phyloP scores from a whole-genome alignment of 2,329 filamentous ascomycete genomes.

The Decorospora gaudefroyi region DNA sequence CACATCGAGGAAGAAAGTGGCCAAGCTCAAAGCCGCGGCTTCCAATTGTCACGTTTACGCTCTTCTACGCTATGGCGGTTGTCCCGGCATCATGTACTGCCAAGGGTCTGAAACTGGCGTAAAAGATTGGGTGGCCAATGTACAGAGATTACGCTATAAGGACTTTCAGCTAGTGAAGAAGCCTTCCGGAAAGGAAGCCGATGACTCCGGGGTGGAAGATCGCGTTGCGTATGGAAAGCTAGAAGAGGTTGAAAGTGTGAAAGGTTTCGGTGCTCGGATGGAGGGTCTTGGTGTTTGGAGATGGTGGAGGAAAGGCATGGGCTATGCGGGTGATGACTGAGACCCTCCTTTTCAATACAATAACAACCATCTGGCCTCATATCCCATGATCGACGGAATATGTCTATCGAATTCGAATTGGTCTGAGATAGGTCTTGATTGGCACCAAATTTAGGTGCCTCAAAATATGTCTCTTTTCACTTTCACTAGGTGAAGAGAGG shows the following conservation, averaged over 20 bases:
- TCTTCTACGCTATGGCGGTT: constrained; percentile 68
- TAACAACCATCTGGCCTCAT: no score
- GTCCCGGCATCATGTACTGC: constrained; percentile 79
- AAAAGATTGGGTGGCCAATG: constrained; percentile 65
- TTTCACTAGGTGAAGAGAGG: no score
- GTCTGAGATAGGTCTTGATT: no score
- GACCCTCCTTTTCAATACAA: no score
- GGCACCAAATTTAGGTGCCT: no score
- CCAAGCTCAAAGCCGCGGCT: constrained; percentile 66
- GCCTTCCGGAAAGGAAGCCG: constrained; percentile 49
- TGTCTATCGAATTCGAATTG: no score
- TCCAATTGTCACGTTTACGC: constrained; percentile 64
- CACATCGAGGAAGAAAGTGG: constrained; percentile 75
- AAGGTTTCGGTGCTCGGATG: constrained; percentile 68
- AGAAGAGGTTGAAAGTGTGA: constrained; percentile 65
- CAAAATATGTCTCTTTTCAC: no score
- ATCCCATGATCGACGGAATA: no score
- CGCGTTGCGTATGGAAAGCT: constrained; percentile 42
- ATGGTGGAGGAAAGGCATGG: constrained; percentile 74
- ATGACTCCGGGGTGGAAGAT: background rate
- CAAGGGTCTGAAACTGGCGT: constrained; percentile 64
- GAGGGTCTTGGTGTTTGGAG: constrained; percentile 59
- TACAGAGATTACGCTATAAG: constrained; percentile 70
- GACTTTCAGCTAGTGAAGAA: constrained; percentile 68
- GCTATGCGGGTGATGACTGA: constrained; percentile 48